Evolutionary conservation across 345 rosid species (phyloP).

Genomic region (Populus nigra): DNA sequence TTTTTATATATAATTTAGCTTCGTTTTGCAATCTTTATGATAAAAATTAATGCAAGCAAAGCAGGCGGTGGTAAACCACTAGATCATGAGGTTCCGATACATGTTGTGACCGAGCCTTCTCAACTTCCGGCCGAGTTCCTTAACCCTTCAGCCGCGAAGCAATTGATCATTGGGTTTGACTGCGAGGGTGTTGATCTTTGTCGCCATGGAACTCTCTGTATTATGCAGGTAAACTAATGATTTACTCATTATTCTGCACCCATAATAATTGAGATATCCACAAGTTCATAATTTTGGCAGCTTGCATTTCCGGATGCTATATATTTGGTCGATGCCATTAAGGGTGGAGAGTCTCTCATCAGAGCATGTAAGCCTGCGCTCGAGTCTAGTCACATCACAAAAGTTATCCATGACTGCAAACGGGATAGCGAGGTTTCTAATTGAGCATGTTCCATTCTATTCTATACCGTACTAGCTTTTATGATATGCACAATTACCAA

Average conservation of each 20-base stretch:
- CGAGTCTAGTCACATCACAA: conserved; percentile 77
- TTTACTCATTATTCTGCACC: too few relatives aligned
- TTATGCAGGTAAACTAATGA: conserved; percentile 69
- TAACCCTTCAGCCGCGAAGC: conserved; percentile 59
- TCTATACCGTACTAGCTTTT: conserved; percentile 8
- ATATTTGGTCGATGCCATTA: conserved; percentile 75
- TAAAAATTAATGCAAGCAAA: neutral
- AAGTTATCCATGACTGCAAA: conserved; percentile 98
- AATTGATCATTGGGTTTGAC: conserved; percentile 76
- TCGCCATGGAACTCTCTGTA: conserved; percentile 75
- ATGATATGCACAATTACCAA: conserved; percentile 6
- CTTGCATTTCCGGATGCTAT: conserved; percentile 89
- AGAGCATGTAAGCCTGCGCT: conserved; percentile 95
- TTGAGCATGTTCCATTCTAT: conserved; percentile 29
- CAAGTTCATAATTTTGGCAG: conserved; percentile 40
- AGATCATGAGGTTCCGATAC: conserved; percentile 60
- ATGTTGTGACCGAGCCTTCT: conserved; percentile 58
- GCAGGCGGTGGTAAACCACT: conserved; percentile 2
- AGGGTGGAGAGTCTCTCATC: conserved; percentile 72
- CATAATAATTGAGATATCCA: neutral
- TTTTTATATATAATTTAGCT: neutral
- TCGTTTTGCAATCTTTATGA: neutral
- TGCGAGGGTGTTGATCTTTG: conserved; percentile 93
- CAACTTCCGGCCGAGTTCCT: conserved; percentile 83
- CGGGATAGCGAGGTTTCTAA: conserved; percentile 93